Percentiles rank a stretch among this genome's conserved stretches.
Evolutionary conservation across 108 stramenopile genomes (phyloP).

Genomic region (Nannochloropsis gaditana): DNA sequence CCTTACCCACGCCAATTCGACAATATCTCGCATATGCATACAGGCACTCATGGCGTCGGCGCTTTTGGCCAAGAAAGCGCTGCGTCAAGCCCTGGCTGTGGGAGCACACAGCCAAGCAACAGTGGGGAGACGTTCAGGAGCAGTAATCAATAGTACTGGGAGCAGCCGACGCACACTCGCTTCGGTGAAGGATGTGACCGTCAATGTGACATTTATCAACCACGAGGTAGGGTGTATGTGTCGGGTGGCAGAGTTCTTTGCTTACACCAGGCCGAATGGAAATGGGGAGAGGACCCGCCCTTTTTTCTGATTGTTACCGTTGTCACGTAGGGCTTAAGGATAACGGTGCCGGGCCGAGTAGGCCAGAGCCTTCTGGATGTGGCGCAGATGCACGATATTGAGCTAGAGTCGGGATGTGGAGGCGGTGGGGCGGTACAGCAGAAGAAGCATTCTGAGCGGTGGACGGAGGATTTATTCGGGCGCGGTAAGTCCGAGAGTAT

Average conservation of each 20-base stretch:
- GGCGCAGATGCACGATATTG: slow-evolving; percentile 2
- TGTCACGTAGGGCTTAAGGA: neutral
- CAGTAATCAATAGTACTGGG: neutral
- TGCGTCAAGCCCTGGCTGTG: neutral
- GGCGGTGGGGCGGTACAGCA: slow-evolving; percentile 15
- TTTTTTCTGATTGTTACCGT: too few relatives aligned
- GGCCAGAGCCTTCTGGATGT: neutral
- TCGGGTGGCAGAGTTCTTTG: neutral
- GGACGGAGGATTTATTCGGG: slow-evolving; percentile 19
- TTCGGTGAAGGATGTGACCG: slow-evolving; percentile 1
- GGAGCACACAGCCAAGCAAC: neutral
- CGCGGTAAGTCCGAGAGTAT: neutral
- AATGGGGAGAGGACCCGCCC: neutral
- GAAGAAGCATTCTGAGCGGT: slow-evolving; percentile 10
- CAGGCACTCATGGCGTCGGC: slow-evolving; percentile 16
- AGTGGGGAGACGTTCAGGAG: neutral
- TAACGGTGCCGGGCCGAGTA: slow-evolving; percentile 12
- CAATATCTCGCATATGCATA: neutral
- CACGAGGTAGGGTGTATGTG: neutral
- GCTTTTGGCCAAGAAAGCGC: neutral
- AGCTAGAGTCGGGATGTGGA: neutral
- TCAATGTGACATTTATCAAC: slow-evolving; percentile 8
- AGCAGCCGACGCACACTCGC: neutral
- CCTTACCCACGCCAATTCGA: too few relatives aligned
- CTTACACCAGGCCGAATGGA: neutral